Evolutionary conservation across 2,329 filamentous ascomycete genomes (phyloP).

Genomic region (Alternaria angustiovoidea): DNA sequence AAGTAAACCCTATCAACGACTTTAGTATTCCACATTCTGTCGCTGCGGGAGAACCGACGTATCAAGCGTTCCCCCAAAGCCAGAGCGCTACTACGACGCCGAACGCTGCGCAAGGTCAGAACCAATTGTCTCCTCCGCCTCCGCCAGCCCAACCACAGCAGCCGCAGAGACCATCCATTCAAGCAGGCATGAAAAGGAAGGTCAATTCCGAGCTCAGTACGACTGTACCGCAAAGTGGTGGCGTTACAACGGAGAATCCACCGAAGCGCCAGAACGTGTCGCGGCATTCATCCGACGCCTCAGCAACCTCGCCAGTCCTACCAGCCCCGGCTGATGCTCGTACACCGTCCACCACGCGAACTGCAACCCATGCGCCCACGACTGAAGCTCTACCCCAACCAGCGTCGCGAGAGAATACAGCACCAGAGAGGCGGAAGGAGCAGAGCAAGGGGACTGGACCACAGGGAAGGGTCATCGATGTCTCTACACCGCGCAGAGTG

Average conservation of each 20-base stretch:
- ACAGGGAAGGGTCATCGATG: slow-evolving; percentile 45
- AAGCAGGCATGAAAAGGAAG: slow-evolving; percentile 50
- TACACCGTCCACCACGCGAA: slow-evolving; percentile 30
- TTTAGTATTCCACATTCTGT: slow-evolving; percentile 51
- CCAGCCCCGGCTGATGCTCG: slow-evolving; percentile 26
- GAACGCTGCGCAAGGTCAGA: slow-evolving; percentile 29
- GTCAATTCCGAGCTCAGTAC: slow-evolving; percentile 43
- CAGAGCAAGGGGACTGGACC: slow-evolving; percentile 44
- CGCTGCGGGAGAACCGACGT: slow-evolving; percentile 21
- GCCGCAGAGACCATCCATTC: slow-evolving; percentile 27
- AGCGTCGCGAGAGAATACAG: slow-evolving; percentile 21
- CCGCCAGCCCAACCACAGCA: slow-evolving; percentile 31
- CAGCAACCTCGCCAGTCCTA: slow-evolving; percentile 33
- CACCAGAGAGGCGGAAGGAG: slow-evolving; percentile 34
- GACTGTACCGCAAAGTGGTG: slow-evolving; percentile 34
- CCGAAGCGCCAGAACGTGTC: slow-evolving; percentile 47
- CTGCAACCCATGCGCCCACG: slow-evolving; percentile 21
- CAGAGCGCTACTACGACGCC: slow-evolving; percentile 21
- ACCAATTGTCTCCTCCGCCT: slow-evolving; percentile 31
- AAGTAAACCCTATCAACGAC: slow-evolving; percentile 41
- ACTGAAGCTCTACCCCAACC: slow-evolving; percentile 26
- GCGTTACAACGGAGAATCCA: slow-evolving; percentile 26
- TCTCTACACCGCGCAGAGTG: slow-evolving; percentile 43
- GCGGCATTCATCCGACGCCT: slow-evolving; percentile 43
- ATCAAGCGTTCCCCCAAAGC: slow-evolving; percentile 31